Evolutionary conservation across 495 filamentous ascomycete genomes (phyloP).

Genomic region (Hypoxylon lienhwacheense): DNA sequence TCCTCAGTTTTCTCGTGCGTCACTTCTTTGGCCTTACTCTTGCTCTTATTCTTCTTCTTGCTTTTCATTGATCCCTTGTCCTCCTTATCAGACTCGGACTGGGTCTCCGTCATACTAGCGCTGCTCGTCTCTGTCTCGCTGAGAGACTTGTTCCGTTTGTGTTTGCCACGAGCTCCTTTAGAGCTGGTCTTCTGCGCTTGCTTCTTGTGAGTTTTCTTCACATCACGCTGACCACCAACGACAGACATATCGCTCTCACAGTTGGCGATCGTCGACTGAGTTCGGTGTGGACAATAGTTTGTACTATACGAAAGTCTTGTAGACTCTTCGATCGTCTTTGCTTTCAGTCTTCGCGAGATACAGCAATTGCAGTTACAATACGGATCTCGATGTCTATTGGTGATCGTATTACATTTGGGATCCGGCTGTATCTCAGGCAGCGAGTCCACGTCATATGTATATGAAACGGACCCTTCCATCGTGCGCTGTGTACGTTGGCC

Average conservation of each 20-base stretch:
- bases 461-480: conserved; percentile 31
- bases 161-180: conserved; percentile 11
- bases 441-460: conserved; percentile 23
- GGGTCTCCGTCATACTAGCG: conserved; percentile 19
- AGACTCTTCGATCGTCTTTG: too few species aligned
- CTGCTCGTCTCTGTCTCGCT: conserved; percentile 13
- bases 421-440: conserved; percentile 27
- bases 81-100: conserved; percentile 17
- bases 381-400: too few species aligned
- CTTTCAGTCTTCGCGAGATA: too few species aligned
- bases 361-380: too few species aligned
- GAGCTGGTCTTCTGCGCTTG: not conserved
- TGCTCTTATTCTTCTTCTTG: conserved; percentile 20
- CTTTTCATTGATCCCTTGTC: too few species aligned
- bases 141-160: conserved; percentile 15
- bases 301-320: too few species aligned
- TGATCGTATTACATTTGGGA: too few species aligned
- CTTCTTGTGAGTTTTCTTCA: conserved; percentile 13
- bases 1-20: conserved; percentile 15
- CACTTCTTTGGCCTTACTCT: conserved; percentile 5
- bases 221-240: conserved; percentile 25
- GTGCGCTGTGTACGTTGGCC: not conserved
- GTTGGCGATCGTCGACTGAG: too few species aligned
- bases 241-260: conserved; percentile 10
- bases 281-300: too few species aligned